Evolutionary conservation across 129 eudicot species (phyloP).

Genomic region (Deinandra increscens): DNA sequence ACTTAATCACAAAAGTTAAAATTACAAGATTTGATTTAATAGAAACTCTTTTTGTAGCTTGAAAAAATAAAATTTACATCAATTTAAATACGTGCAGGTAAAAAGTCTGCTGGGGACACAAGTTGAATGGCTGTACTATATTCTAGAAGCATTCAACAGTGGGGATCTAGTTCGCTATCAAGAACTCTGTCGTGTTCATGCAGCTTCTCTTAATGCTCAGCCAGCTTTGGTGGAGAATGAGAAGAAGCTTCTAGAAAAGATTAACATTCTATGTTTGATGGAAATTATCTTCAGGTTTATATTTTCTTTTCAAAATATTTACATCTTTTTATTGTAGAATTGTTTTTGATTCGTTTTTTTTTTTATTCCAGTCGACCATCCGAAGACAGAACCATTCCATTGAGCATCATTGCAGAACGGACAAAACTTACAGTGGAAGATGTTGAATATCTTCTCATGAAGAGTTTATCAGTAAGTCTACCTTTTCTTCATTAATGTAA

Average conservation of each 20-base stretch:
- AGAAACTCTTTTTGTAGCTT: not conserved
- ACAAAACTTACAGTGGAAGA: constrained; percentile 83
- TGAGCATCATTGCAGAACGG: constrained; percentile 78
- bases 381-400: constrained; percentile 86
- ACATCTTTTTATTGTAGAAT: constrained; percentile 2
- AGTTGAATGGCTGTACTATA: constrained; percentile 95
- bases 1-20: not conserved
- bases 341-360: constrained; percentile 4
- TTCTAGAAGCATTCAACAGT: constrained; percentile 85
- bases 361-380: constrained; percentile 80
- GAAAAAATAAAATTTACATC: not conserved
- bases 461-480: constrained; percentile 89
- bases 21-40: not conserved
- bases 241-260: constrained; percentile 88
- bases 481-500: not conserved
- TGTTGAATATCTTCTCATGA: constrained; percentile 93
- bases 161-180: constrained; percentile 91
- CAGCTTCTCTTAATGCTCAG: constrained; percentile 72
- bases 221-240: constrained; percentile 88
- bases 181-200: constrained; percentile 76
- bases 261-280: constrained; percentile 92
- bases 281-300: constrained; percentile 83
- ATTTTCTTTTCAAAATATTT: not conserved
- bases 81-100: constrained; percentile 41
- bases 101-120: constrained; percentile 74